A percentile compares a stretch with the other conserved stretches of the same genome.
Conservation (phyloP, 441 rosid genomes). For the Mallotus japonicus region DNA sequence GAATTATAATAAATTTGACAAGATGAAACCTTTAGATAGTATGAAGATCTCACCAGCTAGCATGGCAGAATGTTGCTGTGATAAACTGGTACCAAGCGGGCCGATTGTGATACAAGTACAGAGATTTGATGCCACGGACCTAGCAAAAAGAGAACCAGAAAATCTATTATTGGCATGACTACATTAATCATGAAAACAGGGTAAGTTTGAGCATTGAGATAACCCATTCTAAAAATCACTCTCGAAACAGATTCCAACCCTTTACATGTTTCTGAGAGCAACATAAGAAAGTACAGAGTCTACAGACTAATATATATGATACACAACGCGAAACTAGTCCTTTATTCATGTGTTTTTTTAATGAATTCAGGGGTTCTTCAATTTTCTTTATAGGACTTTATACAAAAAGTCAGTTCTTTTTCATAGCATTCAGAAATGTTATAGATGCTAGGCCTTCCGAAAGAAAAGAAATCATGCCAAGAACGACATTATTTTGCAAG, state of each 20-base stretch:
- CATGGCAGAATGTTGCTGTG: conserved; percentile 90
- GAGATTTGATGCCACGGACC: conserved; percentile 57
- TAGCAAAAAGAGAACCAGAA: conserved; percentile 15
- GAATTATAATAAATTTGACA: not conserved
- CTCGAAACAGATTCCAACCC: not conserved
- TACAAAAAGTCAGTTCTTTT: not conserved
- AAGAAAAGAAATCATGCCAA: too few relatives aligned
- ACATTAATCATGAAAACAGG: too few relatives aligned
- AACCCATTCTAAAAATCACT: not conserved
- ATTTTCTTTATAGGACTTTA: not conserved
- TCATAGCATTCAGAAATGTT: too few relatives aligned
- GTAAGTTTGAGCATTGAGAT: too few relatives aligned
- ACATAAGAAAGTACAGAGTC: too few relatives aligned
- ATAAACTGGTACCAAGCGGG: conserved; percentile 91
- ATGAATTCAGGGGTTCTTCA: not conserved
- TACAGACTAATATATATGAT: too few relatives aligned
- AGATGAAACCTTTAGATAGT: conserved; percentile 2
- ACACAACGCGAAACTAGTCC: not conserved
- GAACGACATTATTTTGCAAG: too few relatives aligned
- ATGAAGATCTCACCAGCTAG: conserved; percentile 62
- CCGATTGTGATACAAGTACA: conserved; percentile 73
- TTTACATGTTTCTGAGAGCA: not conserved
- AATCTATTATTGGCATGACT: too few relatives aligned
- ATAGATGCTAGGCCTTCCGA: too few relatives aligned
- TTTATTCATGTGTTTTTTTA: not conserved